A percentile compares a stretch with the other conserved stretches of the same genome.
Conservation (phyloP, 2,329 filamentous ascomycete genomes). For the Fusarium brachygibbosum region DNA sequence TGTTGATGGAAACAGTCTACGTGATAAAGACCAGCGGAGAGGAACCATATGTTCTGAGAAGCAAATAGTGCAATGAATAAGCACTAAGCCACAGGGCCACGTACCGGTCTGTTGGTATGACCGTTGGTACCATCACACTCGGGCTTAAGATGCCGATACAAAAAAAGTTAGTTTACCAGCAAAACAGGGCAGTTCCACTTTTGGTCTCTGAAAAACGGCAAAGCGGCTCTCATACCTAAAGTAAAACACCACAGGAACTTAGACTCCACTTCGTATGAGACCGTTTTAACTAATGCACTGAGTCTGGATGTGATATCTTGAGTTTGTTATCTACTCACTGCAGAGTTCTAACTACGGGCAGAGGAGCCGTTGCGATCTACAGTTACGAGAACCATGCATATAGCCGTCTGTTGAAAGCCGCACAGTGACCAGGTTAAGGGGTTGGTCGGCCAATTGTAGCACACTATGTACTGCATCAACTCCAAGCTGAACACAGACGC, state of each 20-base stretch:
- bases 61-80: not conserved
- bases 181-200: not conserved
- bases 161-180: not conserved
- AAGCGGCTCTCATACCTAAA: conserved; percentile 2
- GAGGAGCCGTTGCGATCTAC: not conserved
- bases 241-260: conserved; percentile 13
- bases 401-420: conserved; percentile 3
- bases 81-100: not conserved
- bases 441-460: not conserved
- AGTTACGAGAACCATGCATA: not conserved
- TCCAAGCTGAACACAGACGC: conserved; percentile 5
- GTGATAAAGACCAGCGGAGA: not conserved
- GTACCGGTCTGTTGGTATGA: not conserved
- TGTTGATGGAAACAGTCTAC: not conserved
- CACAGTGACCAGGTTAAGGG: not conserved
- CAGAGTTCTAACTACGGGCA: not conserved
- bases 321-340: not conserved
- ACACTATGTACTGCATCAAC: conserved; percentile 6
- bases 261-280: conserved; percentile 16
- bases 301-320: conserved; percentile 6
- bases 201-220: conserved; percentile 10
- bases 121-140: not conserved
- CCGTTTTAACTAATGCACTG: conserved; percentile 16
- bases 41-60: accelerated
- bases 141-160: conserved; percentile 7